Evolutionary conservation across 2,329 filamentous ascomycete genomes (phyloP), one percentile per base, ranked within the genome.

Genomic region (Colletotrichum plurivorum): DNA sequence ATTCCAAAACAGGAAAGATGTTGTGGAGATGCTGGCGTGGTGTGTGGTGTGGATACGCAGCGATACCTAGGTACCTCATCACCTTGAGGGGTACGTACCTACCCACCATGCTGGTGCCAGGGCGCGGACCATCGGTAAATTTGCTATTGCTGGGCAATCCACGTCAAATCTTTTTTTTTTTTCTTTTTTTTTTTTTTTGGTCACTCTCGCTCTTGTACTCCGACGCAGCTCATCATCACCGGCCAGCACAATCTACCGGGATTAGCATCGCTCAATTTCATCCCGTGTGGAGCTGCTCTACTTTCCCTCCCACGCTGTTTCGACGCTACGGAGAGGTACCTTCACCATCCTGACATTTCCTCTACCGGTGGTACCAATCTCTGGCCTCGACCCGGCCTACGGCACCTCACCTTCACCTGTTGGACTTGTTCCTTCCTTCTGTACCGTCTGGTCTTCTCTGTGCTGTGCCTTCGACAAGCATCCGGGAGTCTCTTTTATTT

Each of bases 211-310:
- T 36, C 6, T 41, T 39, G 18, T 12, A 41, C n/a, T 61, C 36
- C 20, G n/a, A 13, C 43, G 22, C 16, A n/a, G 45, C 39, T 49
- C 61, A 64, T 54, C 65, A 45, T 53, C 59, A 54, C 36, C 53
- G 53, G 20, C 58, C 49, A 56, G 36, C 49, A 59, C 65, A 59
- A 51, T 43, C 52, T 51, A 18, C 66, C 18, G 66, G 55, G 66
- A 56, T 69, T 69, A 31, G 20, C 51, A 46, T 69, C 51, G 59
- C 51, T 51, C 66, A 69, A 55, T 57, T 66, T 56, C 62, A 45
- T 67, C 67, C 56, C 55, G 56, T 52, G 45, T 69, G 62, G 67
- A 69, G 20, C 49, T 39, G 48, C 25, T 20, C 18, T 56, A 66
- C 62, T 65, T 55, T 36, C 9, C n/a, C 27, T 16, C 16, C 18